Percentiles rank a stretch among this genome's conserved stretches.
Conservation (phyloP, 495 filamentous ascomycete genomes). For the Hypoxylon trugodes region DNA sequence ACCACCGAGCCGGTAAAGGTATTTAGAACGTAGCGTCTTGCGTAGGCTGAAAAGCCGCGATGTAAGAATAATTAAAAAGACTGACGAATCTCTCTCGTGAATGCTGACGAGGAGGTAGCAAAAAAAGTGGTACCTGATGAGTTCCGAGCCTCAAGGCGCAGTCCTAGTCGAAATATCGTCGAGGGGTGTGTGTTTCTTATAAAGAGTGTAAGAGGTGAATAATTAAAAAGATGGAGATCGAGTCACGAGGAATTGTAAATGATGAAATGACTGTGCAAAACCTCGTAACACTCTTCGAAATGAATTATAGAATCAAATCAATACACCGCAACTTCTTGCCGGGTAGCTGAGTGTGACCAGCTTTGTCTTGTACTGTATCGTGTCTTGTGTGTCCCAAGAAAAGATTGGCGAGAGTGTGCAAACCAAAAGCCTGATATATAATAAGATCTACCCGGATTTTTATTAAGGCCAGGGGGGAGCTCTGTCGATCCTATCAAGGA, state of each 20-base stretch:
- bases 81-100: slow-evolving; percentile 35
- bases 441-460: slow-evolving; percentile 38
- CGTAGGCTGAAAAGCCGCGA: slow-evolving; percentile 28
- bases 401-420: slow-evolving; percentile 12
- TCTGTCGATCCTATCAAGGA: slow-evolving; percentile 41
- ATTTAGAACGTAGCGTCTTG: slow-evolving; percentile 23
- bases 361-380: slow-evolving; percentile 29
- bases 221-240: slow-evolving; percentile 1
- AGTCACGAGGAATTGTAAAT: slow-evolving; percentile 32
- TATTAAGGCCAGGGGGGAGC: slow-evolving; percentile 38
- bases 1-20: slow-evolving; percentile 28
- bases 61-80: slow-evolving; percentile 36
- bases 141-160: slow-evolving; percentile 39
- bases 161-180: slow-evolving; percentile 16
- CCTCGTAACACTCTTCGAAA: slow-evolving; percentile 31
- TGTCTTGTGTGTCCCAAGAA: slow-evolving; percentile 33
- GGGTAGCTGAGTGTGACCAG: slow-evolving; percentile 33
- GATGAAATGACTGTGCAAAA: slow-evolving; percentile 28
- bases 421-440: slow-evolving; percentile 38
- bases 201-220: slow-evolving; percentile 16
- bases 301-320: slow-evolving; percentile 18
- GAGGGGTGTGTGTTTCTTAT: slow-evolving; percentile 31
- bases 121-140: slow-evolving; percentile 33
- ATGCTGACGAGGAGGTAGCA: slow-evolving; percentile 28
- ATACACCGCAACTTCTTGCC: slow-evolving; percentile 26